Conservation (phyloP, 495 filamentous ascomycete genomes). For the Penicillium cataractarum region DNA sequence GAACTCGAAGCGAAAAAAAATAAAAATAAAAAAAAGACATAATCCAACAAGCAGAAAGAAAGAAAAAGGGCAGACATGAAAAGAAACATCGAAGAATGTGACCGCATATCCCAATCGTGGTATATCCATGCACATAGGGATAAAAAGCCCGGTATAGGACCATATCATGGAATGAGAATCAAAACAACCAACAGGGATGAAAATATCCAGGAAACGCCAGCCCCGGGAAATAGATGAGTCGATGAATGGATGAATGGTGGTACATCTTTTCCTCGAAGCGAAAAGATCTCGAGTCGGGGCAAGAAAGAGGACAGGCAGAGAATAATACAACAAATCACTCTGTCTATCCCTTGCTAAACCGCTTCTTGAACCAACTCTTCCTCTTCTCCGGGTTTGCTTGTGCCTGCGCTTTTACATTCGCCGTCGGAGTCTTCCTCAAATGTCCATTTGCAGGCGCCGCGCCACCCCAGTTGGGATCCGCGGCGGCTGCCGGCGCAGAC, state of each 20-base stretch:
- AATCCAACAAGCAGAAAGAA: constrained; percentile 14
- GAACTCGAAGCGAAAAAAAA: constrained; percentile 15
- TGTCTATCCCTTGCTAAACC: constrained; percentile 69
- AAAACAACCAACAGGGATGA: no score
- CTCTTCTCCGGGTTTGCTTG: constrained; percentile 60
- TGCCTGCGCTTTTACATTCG: constrained; percentile 13
- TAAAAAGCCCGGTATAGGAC: neutral
- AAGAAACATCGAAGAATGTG: neutral
- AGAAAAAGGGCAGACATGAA: constrained; percentile 20
- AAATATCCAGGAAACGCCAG: neutral
- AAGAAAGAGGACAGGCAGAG: neutral
- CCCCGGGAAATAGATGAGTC: neutral
- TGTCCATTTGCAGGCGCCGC: constrained; percentile 30
- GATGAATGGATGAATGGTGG: constrained; percentile 10
- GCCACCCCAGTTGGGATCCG: constrained; percentile 29
- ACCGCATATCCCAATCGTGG: neutral
- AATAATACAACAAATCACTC: neutral
- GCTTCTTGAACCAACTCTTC: constrained; percentile 84
- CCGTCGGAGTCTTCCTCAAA: constrained; percentile 29
- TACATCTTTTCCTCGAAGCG: constrained; percentile 12
- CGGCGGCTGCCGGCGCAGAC: constrained; percentile 7
- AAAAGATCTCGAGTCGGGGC: constrained; percentile 4
- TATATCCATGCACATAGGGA: neutral
- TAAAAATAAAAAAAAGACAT: no score
- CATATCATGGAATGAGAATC: neutral